phyloP scores from a whole-genome alignment of 2,329 filamentous ascomycete species.

The Stemphylium vesicarium region DNA sequence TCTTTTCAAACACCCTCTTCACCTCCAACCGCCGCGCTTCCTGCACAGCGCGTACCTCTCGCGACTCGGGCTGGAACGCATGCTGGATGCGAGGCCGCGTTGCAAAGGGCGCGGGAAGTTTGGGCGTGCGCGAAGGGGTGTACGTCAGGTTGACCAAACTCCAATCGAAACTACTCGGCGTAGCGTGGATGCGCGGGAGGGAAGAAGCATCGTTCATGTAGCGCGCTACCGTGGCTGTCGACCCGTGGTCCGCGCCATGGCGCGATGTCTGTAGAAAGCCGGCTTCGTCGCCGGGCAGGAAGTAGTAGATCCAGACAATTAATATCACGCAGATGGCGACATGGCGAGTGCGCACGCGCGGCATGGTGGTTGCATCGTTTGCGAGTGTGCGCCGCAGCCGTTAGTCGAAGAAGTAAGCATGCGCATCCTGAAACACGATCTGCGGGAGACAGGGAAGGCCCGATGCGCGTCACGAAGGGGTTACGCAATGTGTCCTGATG shows the following conservation, averaged over 20 bases:
- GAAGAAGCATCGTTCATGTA: conserved; percentile 42
- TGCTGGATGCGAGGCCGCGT: conserved; percentile 46
- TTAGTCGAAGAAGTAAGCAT: not conserved
- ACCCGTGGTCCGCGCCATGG: conserved; percentile 17
- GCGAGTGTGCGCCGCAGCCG: not conserved
- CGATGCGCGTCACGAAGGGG: conserved; percentile 6
- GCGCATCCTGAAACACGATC: conserved; percentile 14
- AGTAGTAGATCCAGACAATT: conserved; percentile 36
- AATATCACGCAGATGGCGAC: conserved; percentile 33
- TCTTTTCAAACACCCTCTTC: conserved; percentile 48
- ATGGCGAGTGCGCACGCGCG: conserved; percentile 38
- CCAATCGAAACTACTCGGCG: conserved; percentile 42
- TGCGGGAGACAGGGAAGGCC: not conserved
- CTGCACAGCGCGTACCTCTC: conserved; percentile 27
- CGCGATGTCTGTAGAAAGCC: not conserved
- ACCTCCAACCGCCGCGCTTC: conserved; percentile 35
- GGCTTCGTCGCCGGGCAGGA: conserved; percentile 27
- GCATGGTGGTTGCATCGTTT: conserved; percentile 27
- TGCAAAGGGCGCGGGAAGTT: conserved; percentile 33
- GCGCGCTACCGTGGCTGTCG: conserved; percentile 32
- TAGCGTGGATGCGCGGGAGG: conserved; percentile 31
- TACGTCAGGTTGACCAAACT: conserved; percentile 36
- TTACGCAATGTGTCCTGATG: conserved; percentile 17
- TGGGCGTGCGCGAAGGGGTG: conserved; percentile 35
- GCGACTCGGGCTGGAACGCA: conserved; percentile 28